A percentile compares a stretch with the other conserved stretches of the same genome.
Conservation (phyloP, 306 rosid species). For the Lotus japonicus region DNA sequence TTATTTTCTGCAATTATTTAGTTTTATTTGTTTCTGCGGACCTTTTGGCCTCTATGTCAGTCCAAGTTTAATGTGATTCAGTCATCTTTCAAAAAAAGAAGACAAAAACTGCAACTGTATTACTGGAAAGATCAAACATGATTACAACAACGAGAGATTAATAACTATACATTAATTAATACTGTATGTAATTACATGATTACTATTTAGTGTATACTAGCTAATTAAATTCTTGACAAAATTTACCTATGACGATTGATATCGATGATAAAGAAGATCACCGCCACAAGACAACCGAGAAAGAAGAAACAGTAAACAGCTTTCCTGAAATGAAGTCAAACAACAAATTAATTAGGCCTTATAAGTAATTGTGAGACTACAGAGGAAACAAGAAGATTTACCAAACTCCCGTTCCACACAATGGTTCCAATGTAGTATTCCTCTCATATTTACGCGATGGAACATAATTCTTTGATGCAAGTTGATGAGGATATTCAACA, state of each 20-base stretch:
- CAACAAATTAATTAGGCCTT: not conserved
- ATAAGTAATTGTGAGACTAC: not conserved
- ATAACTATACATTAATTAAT: too few relatives aligned
- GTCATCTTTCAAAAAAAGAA: too few relatives aligned
- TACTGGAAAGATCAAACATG: too few relatives aligned
- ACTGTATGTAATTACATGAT: too few relatives aligned
- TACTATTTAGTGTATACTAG: too few relatives aligned
- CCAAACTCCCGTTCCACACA: slow-evolving; percentile 17
- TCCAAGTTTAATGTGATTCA: too few relatives aligned
- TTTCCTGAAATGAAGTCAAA: slow-evolving; percentile 10
- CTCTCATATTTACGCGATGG: not conserved
- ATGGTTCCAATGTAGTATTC: not conserved
- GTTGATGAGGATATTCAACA: not conserved
- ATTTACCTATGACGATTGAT: not conserved
- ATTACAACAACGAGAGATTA: too few relatives aligned
- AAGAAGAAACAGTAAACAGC: slow-evolving; percentile 6
- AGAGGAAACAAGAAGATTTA: not conserved
- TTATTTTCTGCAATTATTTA: too few relatives aligned
- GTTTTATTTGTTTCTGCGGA: too few relatives aligned
- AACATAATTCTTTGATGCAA: not conserved
- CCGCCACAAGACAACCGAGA: not conserved
- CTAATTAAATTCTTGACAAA: too few relatives aligned
- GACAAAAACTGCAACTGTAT: too few relatives aligned
- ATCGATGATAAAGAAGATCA: not conserved
- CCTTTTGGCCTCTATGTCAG: too few relatives aligned